These are phyloP conservation scores for Tetrahymena malaccensis DNA, from an alignment of 73 alveolate genomes.

Conservation along the genomic window DNA sequence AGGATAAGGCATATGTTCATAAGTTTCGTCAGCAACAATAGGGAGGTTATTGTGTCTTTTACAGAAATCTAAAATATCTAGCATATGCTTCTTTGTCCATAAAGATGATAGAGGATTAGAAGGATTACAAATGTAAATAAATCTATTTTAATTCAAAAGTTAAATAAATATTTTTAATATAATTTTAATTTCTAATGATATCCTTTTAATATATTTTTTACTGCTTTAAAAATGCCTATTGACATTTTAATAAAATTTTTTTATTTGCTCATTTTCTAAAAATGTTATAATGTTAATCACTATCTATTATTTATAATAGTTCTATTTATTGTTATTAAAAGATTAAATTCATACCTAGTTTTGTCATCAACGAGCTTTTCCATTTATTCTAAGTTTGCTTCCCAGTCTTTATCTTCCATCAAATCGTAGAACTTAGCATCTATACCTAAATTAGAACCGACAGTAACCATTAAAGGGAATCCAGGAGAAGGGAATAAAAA, in stretches of 20 bases:
- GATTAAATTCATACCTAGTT: not conserved
- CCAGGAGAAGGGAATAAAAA: slow-evolving; percentile 33
- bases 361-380: slow-evolving; percentile 8
- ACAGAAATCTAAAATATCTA: slow-evolving; percentile 2
- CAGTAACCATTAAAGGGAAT: slow-evolving; percentile 20
- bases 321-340: not conserved
- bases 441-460: slow-evolving; percentile 22
- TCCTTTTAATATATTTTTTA: too few relatives aligned
- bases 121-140: not conserved
- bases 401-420: slow-evolving; percentile 32
- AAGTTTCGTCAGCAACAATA: slow-evolving; percentile 32
- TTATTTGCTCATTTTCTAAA: too few relatives aligned
- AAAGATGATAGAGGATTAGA: not conserved
- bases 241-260: too few relatives aligned
- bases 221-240: too few relatives aligned
- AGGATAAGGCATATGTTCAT: slow-evolving; percentile 31
- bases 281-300: too few relatives aligned
- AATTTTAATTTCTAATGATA: too few relatives aligned
- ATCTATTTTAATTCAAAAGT: not conserved
- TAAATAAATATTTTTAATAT: too few relatives aligned
- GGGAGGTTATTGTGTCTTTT: slow-evolving; percentile 29
- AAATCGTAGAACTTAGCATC: slow-evolving; percentile 16
- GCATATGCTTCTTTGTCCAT: not conserved
- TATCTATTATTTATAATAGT: not conserved
- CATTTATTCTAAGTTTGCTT: slow-evolving; percentile 7